Evolutionary conservation across 176 grass and related monocot species (phyloP), one percentile per base, ranked within the genome.

Genomic region (Phyllostachys edulis): DNA sequence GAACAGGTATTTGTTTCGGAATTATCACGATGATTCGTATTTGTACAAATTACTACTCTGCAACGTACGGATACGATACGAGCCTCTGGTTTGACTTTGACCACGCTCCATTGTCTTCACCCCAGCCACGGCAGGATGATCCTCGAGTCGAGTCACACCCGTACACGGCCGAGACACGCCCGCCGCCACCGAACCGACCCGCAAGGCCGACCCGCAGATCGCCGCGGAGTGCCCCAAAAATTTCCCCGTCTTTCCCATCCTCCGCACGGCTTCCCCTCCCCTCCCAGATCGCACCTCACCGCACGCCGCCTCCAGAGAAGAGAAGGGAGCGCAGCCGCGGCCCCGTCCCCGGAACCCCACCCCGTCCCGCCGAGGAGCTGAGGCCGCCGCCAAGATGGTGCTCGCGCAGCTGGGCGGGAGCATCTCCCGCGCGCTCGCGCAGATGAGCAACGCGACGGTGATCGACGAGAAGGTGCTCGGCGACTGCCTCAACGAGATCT

Each of bases 401-500:
- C 93, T 90, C 82, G 90, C 90, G 23, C 77, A 95, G 85, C 85
- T 92, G 11, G 87, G 93, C 78, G 90, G 90, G 90, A 92, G 89
- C 77, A 92, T 94, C 73, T 85, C 92, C 90, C 92, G 87, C 60
- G 92, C 92, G 87, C 84, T 94, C 70, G 82, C 87, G 71, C 90
- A 88, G 87, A 94, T 94, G 92, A 90, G 82, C 85, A 90, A 94
- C 92, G 87, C 92, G 37, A 94, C 92, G 60, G 87, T 94, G 59
- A 86, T 94, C 62, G 92, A 95, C 61, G 93, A 95, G 87, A 90
- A 88, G 93, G 90, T 88, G 62, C 73, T 95, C 72, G 85, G 52
- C 87, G 96, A 98, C 13, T 95, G 96, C 89, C 85, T 98, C 63
- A 95, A 95, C 80, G 96, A 95, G 85, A 94, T 98, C 85, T 95